Conservation (phyloP, 352 stramenopile genomes). For the Phytophthora tentaculata region DNA sequence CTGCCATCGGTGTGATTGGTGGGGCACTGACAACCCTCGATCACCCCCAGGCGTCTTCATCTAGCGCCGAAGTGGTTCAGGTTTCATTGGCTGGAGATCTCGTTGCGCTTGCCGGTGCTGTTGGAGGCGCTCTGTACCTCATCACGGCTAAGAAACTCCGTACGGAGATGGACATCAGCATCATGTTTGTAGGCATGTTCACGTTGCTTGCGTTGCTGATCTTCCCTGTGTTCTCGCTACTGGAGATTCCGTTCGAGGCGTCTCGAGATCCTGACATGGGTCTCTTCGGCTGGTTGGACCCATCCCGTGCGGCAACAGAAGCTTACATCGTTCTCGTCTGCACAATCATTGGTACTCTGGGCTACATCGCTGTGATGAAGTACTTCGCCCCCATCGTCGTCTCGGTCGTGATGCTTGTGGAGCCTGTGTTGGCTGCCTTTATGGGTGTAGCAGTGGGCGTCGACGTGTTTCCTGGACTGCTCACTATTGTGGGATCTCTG, state of each 20-base stretch:
- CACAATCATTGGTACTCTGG: conserved; percentile 85
- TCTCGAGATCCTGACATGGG: conserved; percentile 75
- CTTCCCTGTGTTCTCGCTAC: conserved; percentile 67
- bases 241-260: conserved; percentile 72
- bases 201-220: conserved; percentile 69
- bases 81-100: conserved; percentile 73
- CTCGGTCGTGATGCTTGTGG: conserved; percentile 89
- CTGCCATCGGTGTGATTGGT: conserved; percentile 77
- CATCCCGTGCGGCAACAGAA: conserved; percentile 71
- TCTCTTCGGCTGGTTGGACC: conserved; percentile 87
- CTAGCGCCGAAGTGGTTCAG: conserved; percentile 36
- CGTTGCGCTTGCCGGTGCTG: conserved; percentile 72
- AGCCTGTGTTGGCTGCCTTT: conserved; percentile 79
- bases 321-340: conserved; percentile 89
- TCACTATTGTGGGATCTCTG: conserved; percentile 68
- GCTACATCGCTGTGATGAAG: conserved; percentile 91
- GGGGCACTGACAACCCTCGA: conserved; percentile 79
- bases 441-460: conserved; percentile 80
- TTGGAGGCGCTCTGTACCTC: conserved; percentile 80
- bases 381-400: conserved; percentile 93
- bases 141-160: conserved; percentile 76
- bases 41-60: conserved; percentile 38
- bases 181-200: conserved; percentile 75
- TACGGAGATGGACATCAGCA: conserved; percentile 65
- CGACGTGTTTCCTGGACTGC: conserved; percentile 74